Evolutionary conservation across 2,329 filamentous ascomycete genomes (phyloP), one percentile per base, ranked within the genome.

Genomic region (Graphilbum fragrans): DNA sequence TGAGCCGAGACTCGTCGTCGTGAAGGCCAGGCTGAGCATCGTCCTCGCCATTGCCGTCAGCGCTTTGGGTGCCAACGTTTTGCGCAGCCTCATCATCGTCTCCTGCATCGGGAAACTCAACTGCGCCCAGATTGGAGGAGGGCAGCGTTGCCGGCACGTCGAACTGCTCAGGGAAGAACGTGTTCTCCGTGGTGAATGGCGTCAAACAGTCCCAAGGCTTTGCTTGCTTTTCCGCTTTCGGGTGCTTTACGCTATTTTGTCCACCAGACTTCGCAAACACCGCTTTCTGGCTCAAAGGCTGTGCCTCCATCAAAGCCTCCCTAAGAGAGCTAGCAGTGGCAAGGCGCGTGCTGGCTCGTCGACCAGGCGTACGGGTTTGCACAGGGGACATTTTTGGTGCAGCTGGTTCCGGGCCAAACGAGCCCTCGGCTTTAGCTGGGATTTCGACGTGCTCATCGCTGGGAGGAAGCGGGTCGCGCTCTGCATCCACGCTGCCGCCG

Each of bases 101-200:
- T 1, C 32, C 41, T 1, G 20, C 16, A n/a, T 38, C 37, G 37
- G 16, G 20, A 8, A 29, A 34, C 5, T 41, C 39, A 11, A 4
- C 16, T 5, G 32, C 10, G 21, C 22, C 36, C 12, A 20, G 5
- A n/a, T 20, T 21, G 1, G 36, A 20, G 1, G 37, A 33, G 7
- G 25, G 3, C 7, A 35, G n/a, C 4, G 20, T 12, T n/a, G 34
- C 35, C 5, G 44, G 43, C 22, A 44, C 39, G 36, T 46, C 41
- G n/a, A 47, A 44, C 35, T 45, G 41, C 39, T 52, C 49, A 1
- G 50, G 50, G 20, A 49, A 51, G 20, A 36, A 41, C 7, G 42
- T 16, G 19, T 14, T 10, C 16, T 44, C 48, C 14, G 32, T 17
- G 18, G 43, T 37, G 25, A 47, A 52, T 2, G 50, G 49, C 14